phyloP scores from a whole-genome alignment of 768 basidiomycete genomes.

The Cytidiella melzeri region DNA sequence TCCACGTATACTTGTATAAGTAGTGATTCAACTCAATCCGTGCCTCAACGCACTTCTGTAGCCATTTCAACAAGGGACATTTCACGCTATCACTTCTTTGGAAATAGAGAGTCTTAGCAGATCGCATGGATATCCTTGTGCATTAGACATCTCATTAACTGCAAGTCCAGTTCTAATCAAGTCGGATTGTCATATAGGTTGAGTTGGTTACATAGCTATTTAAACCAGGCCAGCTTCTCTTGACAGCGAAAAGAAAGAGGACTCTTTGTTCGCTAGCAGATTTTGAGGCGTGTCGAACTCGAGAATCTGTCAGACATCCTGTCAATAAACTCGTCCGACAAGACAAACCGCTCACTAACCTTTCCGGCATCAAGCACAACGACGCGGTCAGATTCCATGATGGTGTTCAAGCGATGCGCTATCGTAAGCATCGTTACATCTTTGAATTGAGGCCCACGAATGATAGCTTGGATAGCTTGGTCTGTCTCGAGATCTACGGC shows the following conservation, averaged over 20 bases:
- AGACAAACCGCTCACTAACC: no score
- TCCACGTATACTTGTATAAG: background rate
- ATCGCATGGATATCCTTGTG: no score
- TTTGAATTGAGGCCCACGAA: slow-evolving; percentile 71
- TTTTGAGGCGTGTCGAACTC: slow-evolving; percentile 72
- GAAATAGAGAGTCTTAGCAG: no score
- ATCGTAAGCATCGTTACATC: slow-evolving; percentile 83
- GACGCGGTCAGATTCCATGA: slow-evolving; percentile 74
- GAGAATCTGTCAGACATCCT: slow-evolving; percentile 38
- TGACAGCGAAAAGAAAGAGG: slow-evolving; percentile 58
- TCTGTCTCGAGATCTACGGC: slow-evolving; percentile 92
- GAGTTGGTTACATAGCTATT: background rate
- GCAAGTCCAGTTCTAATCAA: no score
- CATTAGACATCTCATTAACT: background rate
- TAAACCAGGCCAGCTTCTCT: slow-evolving; percentile 52
- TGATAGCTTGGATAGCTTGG: slow-evolving; percentile 81
- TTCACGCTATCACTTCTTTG: background rate
- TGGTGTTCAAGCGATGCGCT: slow-evolving; percentile 83
- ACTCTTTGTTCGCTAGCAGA: slow-evolving; percentile 51
- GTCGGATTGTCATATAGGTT: no score
- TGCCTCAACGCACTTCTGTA: slow-evolving; percentile 16
- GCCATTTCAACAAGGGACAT: slow-evolving; percentile 10
- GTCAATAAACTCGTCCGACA: no score
- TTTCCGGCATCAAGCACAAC: slow-evolving; percentile 78
- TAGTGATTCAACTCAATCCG: slow-evolving; percentile 45